These are phyloP conservation scores for Zygosaccharomyces rouxii DNA, from an alignment of 805 yeast genomes.

Conservation along the genomic window DNA sequence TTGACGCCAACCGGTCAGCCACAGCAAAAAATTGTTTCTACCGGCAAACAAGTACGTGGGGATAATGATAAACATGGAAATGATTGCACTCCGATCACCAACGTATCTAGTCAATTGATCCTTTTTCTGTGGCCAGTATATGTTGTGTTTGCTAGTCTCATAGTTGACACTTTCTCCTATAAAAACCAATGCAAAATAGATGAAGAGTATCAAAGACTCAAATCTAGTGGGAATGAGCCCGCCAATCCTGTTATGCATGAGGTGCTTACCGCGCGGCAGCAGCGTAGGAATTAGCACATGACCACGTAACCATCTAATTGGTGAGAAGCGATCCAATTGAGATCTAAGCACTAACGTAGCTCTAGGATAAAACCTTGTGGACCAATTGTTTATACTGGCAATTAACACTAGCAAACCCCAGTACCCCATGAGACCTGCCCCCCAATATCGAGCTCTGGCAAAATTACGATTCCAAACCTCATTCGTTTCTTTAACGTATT, in stretches of 20 bases:
- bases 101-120: constrained; percentile 24
- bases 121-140: constrained; percentile 6
- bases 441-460: constrained; percentile 40
- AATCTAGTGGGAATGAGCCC: constrained; percentile 17
- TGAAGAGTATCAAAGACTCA: constrained; percentile 14
- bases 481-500: neutral
- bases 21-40: constrained; percentile 9
- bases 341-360: constrained; percentile 33
- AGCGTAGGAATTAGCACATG: constrained; percentile 13
- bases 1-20: constrained; percentile 11
- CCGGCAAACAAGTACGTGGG: constrained; percentile 8
- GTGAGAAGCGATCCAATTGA: constrained; percentile 5
- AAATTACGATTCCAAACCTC: constrained; percentile 33
- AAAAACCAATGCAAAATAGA: constrained; percentile 10
- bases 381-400: constrained; percentile 42
- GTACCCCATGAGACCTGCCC: constrained; percentile 44
- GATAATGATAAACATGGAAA: constrained; percentile 34
- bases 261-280: constrained; percentile 6
- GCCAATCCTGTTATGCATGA: constrained; percentile 2
- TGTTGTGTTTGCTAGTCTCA: constrained; percentile 6
- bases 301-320: constrained; percentile 8
- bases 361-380: constrained; percentile 37
- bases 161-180: constrained; percentile 13
- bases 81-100: constrained; percentile 50
- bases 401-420: constrained; percentile 44